Evolutionary conservation across 371 early-diverging fungal species (phyloP).

Genomic region (Rhizomucor pusillus): DNA sequence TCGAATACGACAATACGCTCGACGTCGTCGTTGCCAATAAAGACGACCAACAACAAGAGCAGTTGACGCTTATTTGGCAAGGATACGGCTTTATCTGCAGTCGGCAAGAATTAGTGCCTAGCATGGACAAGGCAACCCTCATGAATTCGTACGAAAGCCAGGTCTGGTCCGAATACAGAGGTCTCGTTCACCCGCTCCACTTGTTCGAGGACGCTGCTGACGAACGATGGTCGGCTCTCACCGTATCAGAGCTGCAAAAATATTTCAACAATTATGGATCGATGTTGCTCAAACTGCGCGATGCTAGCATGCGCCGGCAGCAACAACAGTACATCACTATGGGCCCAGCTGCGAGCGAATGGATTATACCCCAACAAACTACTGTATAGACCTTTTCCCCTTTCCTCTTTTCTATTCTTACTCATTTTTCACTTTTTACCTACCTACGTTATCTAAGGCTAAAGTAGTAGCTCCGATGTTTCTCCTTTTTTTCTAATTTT

Average conservation of each 20-base stretch:
- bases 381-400: background rate
- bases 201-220: slow-evolving; percentile 16
- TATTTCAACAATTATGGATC: slow-evolving; percentile 46
- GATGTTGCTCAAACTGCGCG: slow-evolving; percentile 38
- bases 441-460: background rate
- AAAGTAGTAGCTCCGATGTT: background rate
- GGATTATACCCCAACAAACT: slow-evolving; percentile 27
- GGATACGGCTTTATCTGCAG: slow-evolving; percentile 30
- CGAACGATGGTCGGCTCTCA: slow-evolving; percentile 23
- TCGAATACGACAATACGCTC: slow-evolving; percentile 40
- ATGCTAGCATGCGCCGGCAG: slow-evolving; percentile 33
- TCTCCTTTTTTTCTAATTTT: background rate
- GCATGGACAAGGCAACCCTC: slow-evolving; percentile 1
- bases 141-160: slow-evolving; percentile 25
- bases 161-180: slow-evolving; percentile 32
- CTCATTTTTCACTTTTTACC: background rate
- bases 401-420: background rate
- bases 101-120: slow-evolving; percentile 2
- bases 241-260: slow-evolving; percentile 28
- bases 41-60: no score
- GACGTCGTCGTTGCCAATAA: slow-evolving; percentile 15
- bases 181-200: slow-evolving; percentile 36
- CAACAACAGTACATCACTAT: slow-evolving; percentile 29
- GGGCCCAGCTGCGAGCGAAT: slow-evolving; percentile 17
- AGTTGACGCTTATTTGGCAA: slow-evolving; percentile 33